phyloP scores from a whole-genome alignment of 1,284 basidiomycete species.

The Ceratobasidium sp. region DNA sequence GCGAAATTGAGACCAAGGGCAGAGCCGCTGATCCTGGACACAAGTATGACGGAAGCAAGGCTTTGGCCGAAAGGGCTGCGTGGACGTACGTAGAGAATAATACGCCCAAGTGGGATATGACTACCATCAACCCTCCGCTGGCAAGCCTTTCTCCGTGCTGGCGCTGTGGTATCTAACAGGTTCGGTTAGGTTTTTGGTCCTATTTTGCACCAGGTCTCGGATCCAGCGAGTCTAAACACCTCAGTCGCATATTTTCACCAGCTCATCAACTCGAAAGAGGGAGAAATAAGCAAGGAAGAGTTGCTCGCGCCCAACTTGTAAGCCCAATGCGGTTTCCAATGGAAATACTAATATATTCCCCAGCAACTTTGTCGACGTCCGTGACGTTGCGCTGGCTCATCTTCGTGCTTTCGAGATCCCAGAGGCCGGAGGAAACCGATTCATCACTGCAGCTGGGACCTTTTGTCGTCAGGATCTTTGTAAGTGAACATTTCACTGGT shows the following conservation, averaged over 20 bases:
- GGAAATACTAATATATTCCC: not conserved
- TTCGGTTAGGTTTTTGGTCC: slow-evolving; percentile 51
- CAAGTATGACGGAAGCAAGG: slow-evolving; percentile 69
- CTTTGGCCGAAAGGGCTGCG: slow-evolving; percentile 68
- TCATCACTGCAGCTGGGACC: slow-evolving; percentile 56
- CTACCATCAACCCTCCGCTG: slow-evolving; percentile 44
- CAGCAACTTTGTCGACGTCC: slow-evolving; percentile 58
- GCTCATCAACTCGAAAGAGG: not conserved
- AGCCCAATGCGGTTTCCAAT: slow-evolving; percentile 12
- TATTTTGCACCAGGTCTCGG: slow-evolving; percentile 37
- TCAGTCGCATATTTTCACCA: slow-evolving; percentile 27
- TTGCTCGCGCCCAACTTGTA: slow-evolving; percentile 30
- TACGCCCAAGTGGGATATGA: slow-evolving; percentile 51
- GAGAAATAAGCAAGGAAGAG: slow-evolving; percentile 7
- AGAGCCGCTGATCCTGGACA: slow-evolving; percentile 51
- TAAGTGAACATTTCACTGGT: not conserved
- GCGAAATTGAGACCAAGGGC: slow-evolving; percentile 62
- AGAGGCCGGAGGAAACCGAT: slow-evolving; percentile 66
- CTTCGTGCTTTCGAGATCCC: slow-evolving; percentile 59
- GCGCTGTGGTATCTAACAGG: not conserved
- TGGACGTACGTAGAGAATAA: slow-evolving; percentile 66
- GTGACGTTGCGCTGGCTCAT: slow-evolving; percentile 67
- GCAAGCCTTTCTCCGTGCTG: slow-evolving; percentile 43
- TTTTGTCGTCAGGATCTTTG: slow-evolving; percentile 33
- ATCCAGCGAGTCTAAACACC: slow-evolving; percentile 25